Base-by-base conservation (phyloP, 2,329 filamentous ascomycete species). In the Fusarium tuaranense region DNA sequence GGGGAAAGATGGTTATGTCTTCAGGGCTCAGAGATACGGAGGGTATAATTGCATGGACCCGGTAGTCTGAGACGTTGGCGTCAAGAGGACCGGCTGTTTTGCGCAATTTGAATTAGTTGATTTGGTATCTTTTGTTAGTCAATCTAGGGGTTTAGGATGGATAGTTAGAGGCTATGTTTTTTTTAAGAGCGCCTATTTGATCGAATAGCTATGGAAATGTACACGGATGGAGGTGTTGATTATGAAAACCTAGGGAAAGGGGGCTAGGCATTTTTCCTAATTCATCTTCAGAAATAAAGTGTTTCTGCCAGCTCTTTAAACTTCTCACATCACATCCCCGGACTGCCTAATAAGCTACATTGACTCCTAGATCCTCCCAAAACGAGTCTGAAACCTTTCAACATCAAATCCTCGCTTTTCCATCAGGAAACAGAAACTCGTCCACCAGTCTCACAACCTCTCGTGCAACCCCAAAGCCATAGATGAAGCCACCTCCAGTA, bases 401-500 rank as follows among this genome's bases (percentile, higher is more conserved):
- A 5, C 6, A 5, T 62, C 34, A 61, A 10, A 61, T 34, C 7
- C 9, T 60, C 5, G 44, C n/a, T 7, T 46, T 58, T 12, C 34
- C 61, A 34, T 22, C 38, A 36, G 68, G 55, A 10, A 14, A 36
- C 6, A 53, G 5, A 27, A 68, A 38, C 32, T 67, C 62, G 30
- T 66, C 36, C 2, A 59, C 67, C 6, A 38, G 36, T 30, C 38
- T 48, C 8, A 55, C 57, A 27, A 48, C 57, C 27, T 64, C 60
- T 14, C 63, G 57, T 8, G 53, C 64, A 10, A 51, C 55, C 8
- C 63, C 66, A 41, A 62, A 66, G 10, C 48, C 16, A 18, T 41
- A 63, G 44, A 72, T 69, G 20, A 55, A 72, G 16, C 57, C 69
- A 20, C 67, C 70, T 22, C 67, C 67, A 20, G 27, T 55, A 34